phyloP scores from a whole-genome alignment of 208 protist species.

The Strigomonas culicis region DNA sequence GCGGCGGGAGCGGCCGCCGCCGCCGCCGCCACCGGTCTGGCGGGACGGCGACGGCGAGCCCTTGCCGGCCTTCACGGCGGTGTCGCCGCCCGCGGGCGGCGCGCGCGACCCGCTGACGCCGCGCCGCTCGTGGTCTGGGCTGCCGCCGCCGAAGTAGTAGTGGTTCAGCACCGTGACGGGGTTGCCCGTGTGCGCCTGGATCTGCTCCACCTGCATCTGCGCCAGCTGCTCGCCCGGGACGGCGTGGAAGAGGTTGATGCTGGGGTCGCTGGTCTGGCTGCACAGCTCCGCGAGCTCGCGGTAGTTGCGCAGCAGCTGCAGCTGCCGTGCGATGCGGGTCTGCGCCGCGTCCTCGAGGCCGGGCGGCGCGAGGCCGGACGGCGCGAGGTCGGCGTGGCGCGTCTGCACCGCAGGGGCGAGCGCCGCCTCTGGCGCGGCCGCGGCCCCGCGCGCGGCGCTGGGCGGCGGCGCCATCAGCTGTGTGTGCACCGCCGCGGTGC shows the following conservation, averaged over 20 bases:
- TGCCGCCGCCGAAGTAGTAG: slow-evolving; percentile 34
- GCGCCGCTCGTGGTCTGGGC: neutral
- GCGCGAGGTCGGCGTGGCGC: neutral
- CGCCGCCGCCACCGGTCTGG: neutral
- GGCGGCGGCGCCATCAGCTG: too few species aligned
- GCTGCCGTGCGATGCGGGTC: slow-evolving; percentile 48
- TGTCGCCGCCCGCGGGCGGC: neutral
- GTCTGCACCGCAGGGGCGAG: neutral
- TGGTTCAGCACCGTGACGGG: slow-evolving; percentile 59
- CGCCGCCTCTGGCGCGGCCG: neutral
- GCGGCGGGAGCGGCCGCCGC: slow-evolving; percentile 2
- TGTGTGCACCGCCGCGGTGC: neutral
- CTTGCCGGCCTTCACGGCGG: neutral
- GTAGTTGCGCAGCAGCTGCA: slow-evolving; percentile 73
- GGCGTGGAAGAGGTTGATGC: slow-evolving; percentile 23
- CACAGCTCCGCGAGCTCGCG: slow-evolving; percentile 52
- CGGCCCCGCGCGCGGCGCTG: neutral
- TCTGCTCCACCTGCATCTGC: slow-evolving; percentile 28
- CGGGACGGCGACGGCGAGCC: neutral
- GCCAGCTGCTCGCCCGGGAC: slow-evolving; percentile 40
- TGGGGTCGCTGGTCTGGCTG: slow-evolving; percentile 34
- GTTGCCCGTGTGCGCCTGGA: slow-evolving; percentile 7
- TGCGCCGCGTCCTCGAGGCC: slow-evolving; percentile 38
- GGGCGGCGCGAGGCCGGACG: neutral
- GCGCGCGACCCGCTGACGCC: slow-evolving; percentile 6